Conservation (phyloP, 768 basidiomycete genomes). For the Rhodotorula kratochvilovae region DNA sequence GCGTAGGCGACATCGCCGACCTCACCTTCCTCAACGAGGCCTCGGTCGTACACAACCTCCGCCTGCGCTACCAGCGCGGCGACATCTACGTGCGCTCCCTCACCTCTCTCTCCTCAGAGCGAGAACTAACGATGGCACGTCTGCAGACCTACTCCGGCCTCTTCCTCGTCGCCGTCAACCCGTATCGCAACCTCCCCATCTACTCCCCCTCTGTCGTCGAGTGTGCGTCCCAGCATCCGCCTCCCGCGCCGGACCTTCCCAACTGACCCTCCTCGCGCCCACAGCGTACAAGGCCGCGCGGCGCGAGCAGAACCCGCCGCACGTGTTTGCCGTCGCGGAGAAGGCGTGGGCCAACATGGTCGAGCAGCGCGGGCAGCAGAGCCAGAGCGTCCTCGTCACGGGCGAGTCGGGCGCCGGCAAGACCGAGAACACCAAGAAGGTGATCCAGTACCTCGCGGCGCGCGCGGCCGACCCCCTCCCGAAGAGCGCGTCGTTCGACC, state of each 20-base stretch:
- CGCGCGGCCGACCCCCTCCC: constrained; percentile 72
- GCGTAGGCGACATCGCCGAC: constrained; percentile 96
- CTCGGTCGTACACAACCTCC: constrained; percentile 95
- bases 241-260: neutral
- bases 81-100: constrained; percentile 74
- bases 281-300: constrained; percentile 72
- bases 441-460: constrained; percentile 96
- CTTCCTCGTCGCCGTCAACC: constrained; percentile 97
- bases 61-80: constrained; percentile 81
- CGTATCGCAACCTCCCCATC: constrained; percentile 84
- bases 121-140: neutral
- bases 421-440: constrained; percentile 96
- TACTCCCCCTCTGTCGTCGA: constrained; percentile 84
- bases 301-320: constrained; percentile 82
- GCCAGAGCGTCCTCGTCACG: constrained; percentile 98
- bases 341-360: constrained; percentile 98
- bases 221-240: constrained; percentile 49
- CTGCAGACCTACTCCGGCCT: constrained; percentile 84
- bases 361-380: constrained; percentile 73
- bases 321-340: constrained; percentile 95
- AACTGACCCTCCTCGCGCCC: neutral
- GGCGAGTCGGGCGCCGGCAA: constrained; percentile 99
- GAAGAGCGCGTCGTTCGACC: constrained; percentile 52
- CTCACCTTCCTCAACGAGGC: constrained; percentile 97
- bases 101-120: neutral